These are phyloP conservation scores for Populus hybrid DNA, from an alignment of 441 rosid species.

Conservation along the genomic window DNA sequence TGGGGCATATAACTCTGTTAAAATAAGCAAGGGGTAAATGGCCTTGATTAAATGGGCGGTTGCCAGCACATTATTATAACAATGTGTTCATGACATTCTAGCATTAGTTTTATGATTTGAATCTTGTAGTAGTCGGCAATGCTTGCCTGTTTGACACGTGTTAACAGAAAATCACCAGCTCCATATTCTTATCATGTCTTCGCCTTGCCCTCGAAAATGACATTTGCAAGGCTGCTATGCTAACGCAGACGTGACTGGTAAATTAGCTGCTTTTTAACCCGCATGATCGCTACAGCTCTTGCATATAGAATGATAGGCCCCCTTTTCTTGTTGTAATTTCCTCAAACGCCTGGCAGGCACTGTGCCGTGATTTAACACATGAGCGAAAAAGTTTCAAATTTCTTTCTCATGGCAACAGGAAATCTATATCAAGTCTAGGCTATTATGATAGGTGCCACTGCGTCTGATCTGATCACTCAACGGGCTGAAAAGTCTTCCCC, in stretches of 20 bases:
- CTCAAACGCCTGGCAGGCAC: too few relatives aligned
- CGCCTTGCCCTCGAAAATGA: not conserved
- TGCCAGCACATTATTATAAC: not conserved
- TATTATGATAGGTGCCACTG: not conserved
- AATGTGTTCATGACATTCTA: not conserved
- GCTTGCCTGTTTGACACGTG: not conserved
- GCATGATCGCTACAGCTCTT: too few relatives aligned
- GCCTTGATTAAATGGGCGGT: conserved; percentile 24
- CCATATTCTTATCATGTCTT: not conserved
- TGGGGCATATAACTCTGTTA: not conserved
- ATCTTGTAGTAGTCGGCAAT: not conserved
- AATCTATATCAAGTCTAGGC: not conserved
- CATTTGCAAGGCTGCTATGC: not conserved
- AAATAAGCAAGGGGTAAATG: not conserved
- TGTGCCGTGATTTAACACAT: too few relatives aligned
- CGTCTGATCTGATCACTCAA: not conserved
- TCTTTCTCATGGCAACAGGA: not conserved
- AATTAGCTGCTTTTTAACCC: too few relatives aligned
- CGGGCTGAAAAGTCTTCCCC: not conserved
- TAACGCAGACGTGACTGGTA: conserved; percentile 25
- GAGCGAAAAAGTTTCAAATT: too few relatives aligned
- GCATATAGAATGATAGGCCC: too few relatives aligned
- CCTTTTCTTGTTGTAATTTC: too few relatives aligned
- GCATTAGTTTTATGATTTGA: not conserved
- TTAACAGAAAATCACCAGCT: not conserved